Conservation (phyloP, 495 filamentous ascomycete genomes). For the Podospora fimiseda region DNA sequence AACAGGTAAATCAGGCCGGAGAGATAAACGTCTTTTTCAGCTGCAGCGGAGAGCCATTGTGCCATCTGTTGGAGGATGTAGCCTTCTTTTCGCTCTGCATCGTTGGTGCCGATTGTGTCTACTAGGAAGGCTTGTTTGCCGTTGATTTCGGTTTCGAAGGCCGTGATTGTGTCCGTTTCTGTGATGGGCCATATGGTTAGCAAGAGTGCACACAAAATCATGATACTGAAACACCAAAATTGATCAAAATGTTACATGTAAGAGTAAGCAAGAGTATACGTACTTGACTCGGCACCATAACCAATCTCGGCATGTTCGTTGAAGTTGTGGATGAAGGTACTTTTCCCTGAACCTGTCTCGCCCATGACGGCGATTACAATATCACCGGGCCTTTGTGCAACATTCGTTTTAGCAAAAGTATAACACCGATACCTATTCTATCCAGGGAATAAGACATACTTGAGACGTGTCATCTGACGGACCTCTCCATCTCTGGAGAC, state of each 20-base stretch:
- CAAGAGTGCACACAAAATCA: no score
- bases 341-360: background rate
- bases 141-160: background rate
- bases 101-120: background rate
- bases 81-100: background rate
- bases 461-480: no score
- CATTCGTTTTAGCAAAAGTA: no score
- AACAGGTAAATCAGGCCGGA: background rate
- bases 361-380: background rate
- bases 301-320: background rate
- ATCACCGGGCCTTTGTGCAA: background rate
- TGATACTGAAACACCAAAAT: no score
- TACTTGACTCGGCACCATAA: background rate
- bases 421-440: no score
- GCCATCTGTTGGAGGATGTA: background rate
- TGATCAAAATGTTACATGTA: no score
- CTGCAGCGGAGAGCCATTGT: background rate
- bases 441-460: no score
- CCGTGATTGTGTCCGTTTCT: background rate
- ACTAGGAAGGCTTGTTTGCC: background rate
- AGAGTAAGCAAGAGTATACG: background rate
- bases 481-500: no score
- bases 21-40: background rate
- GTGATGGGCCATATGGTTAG: no score
- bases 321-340: background rate